phyloP scores from a whole-genome alignment of 139 green algal species.

The Astrephomene gubernaculifera region DNA sequence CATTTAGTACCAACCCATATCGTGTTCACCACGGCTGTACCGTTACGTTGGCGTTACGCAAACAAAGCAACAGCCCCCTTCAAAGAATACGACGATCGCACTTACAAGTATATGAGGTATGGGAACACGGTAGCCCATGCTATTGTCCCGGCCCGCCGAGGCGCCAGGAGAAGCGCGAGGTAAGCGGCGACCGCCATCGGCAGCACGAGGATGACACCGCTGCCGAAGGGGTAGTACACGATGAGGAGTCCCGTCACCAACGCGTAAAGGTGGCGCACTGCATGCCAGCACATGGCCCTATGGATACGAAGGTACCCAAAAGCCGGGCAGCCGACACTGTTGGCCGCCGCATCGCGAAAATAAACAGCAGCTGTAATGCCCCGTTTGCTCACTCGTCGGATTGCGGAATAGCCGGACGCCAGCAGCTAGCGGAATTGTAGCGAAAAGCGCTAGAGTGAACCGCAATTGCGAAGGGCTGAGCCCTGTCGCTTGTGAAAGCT shows the following conservation, averaged over 20 bases:
- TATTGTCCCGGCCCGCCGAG: conserved; percentile 63
- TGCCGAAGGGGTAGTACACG: conserved; percentile 87
- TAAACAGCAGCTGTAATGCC: not conserved
- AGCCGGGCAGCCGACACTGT: not conserved
- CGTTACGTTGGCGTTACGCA: too few species aligned
- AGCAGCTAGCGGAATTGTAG: conserved; percentile 50
- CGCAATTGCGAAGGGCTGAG: conserved; percentile 55
- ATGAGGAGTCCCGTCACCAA: conserved; percentile 71
- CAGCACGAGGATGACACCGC: conserved; percentile 66
- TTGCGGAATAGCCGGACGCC: conserved; percentile 51
- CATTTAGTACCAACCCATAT: not conserved
- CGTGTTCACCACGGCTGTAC: too few species aligned
- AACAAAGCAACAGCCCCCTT: too few species aligned
- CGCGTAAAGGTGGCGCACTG: conserved; percentile 79
- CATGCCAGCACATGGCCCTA: not conserved
- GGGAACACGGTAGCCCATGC: conserved; percentile 81
- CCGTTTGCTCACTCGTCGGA: conserved; percentile 48
- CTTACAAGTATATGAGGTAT: conserved; percentile 69
- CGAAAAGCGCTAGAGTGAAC: conserved; percentile 68
- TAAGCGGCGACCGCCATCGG: conserved; percentile 71
- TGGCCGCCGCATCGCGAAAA: not conserved
- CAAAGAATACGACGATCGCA: too few species aligned
- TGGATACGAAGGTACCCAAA: not conserved
- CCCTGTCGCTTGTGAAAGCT: not conserved
- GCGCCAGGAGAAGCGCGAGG: conserved; percentile 68